Conservation (phyloP, 441 rosid species). For the Euphorbia schlechtendalii region DNA sequence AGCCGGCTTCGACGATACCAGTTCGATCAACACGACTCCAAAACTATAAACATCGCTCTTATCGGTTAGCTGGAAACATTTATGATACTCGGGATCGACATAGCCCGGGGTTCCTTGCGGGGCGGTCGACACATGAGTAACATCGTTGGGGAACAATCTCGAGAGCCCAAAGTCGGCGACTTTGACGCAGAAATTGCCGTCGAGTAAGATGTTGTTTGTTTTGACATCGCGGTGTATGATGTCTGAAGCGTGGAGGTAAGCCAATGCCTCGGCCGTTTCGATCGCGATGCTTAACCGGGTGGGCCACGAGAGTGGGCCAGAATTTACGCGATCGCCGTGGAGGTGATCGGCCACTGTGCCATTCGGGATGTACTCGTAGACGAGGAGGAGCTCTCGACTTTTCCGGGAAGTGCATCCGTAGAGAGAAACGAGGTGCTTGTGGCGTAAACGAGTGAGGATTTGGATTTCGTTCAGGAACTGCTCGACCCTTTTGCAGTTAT, state of each 20-base stretch:
- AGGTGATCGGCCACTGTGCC: constrained; percentile 86
- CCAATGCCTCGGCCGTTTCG: constrained; percentile 72
- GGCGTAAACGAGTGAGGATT: constrained; percentile 66
- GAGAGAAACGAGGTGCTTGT: constrained; percentile 70
- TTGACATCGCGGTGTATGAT: constrained; percentile 78
- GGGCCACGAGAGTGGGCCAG: constrained; percentile 49
- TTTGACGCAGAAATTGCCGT: constrained; percentile 51
- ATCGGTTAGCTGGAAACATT: constrained; percentile 55
- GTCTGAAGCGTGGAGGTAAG: constrained; percentile 69
- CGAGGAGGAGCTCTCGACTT: constrained; percentile 73
- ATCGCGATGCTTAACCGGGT: constrained; percentile 62
- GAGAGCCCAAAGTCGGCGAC: constrained; percentile 54
- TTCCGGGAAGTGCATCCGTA: constrained; percentile 75
- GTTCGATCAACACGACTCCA: constrained; percentile 68
- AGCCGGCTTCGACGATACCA: constrained; percentile 65
- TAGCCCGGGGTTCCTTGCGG: constrained; percentile 82
- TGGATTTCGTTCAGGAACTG: constrained; percentile 76
- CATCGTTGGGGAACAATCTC: constrained; percentile 32
- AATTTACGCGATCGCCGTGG: constrained; percentile 38
- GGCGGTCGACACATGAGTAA: constrained; percentile 65
- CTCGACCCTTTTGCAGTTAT: constrained; percentile 48
- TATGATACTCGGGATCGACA: constrained; percentile 63
- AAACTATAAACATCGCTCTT: too few species aligned
- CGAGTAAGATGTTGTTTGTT: constrained; percentile 65
- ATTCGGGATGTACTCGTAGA: too few species aligned